Conservation (phyloP, 1,139 yeast species). For the Protomyces macrosporus region DNA sequence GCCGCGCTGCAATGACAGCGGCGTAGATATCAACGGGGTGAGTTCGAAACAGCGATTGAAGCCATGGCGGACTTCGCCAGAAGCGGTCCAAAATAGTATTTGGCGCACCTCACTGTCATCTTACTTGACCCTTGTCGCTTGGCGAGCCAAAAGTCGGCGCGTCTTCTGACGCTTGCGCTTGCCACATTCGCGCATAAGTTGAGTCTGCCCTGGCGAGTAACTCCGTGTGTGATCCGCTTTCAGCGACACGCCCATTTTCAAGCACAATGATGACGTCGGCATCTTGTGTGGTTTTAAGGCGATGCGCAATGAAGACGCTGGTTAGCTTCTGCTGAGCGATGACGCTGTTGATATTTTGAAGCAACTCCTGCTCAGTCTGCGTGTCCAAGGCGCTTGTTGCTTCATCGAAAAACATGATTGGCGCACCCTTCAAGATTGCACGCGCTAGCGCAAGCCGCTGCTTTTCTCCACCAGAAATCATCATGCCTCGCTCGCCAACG, state of each 20-base stretch:
- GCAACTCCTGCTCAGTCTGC: conserved; percentile 75
- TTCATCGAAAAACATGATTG: conserved; percentile 91
- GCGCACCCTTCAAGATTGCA: conserved; percentile 72
- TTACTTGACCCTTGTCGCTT: background rate
- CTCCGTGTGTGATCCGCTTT: conserved; percentile 74
- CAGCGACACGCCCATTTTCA: conserved; percentile 70
- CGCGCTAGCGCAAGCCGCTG: conserved; percentile 93
- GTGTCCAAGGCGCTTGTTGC: conserved; percentile 97
- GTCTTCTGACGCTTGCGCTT: conserved; percentile 73
- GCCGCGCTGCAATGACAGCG: too few relatives aligned
- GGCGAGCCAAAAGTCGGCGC: conserved; percentile 33
- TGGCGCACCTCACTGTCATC: too few relatives aligned
- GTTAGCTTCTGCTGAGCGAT: conserved; percentile 47
- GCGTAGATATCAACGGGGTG: too few relatives aligned
- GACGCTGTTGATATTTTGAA: conserved; percentile 48
- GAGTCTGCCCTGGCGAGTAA: conserved; percentile 53
- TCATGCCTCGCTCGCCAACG: conserved; percentile 97
- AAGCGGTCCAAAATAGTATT: too few relatives aligned
- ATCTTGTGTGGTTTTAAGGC: conserved; percentile 89
- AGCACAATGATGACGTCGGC: conserved; percentile 88
- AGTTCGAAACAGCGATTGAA: too few relatives aligned
- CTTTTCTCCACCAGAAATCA: conserved; percentile 98
- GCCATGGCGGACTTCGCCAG: too few relatives aligned
- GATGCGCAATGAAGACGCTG: conserved; percentile 86
- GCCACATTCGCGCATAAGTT: conserved; percentile 77